A percentile compares a stretch with the other conserved stretches of the same genome.
Conservation (phyloP, 1,284 basidiomycete genomes). For the Earliella scabrosa region DNA sequence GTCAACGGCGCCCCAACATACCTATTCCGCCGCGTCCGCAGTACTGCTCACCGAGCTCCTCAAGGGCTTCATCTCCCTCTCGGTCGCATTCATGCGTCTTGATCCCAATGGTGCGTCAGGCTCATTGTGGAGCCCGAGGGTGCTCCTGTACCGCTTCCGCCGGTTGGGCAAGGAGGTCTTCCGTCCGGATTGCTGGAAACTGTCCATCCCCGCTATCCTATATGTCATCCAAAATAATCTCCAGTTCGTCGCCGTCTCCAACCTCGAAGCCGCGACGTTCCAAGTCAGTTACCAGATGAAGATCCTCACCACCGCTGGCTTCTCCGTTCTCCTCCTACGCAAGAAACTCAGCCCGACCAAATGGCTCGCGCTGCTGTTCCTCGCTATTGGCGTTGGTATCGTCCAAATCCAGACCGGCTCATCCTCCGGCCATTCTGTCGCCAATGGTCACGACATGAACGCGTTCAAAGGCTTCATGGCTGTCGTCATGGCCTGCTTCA, state of each 20-base stretch:
- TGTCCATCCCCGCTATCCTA: conserved; percentile 91
- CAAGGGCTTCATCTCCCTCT: conserved; percentile 86
- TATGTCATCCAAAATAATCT: conserved; percentile 96
- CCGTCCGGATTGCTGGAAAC: conserved; percentile 86
- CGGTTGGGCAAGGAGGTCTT: conserved; percentile 55
- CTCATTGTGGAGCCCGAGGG: conserved; percentile 39
- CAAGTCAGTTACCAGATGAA: conserved; percentile 96
- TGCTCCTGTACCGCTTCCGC: conserved; percentile 44
- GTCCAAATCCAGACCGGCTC: conserved; percentile 80
- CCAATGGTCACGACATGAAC: conserved; percentile 55
- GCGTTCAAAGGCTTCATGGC: conserved; percentile 69
- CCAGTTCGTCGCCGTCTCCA: conserved; percentile 92
- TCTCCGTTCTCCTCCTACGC: conserved; percentile 84
- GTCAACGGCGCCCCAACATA: conserved; percentile 71
- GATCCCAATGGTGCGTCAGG: conserved; percentile 31
- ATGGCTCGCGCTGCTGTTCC: conserved; percentile 84
- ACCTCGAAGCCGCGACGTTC: conserved; percentile 92
- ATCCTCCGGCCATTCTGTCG: conserved; percentile 12
- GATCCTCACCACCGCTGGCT: conserved; percentile 94
- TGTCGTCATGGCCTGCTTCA: conserved; percentile 77
- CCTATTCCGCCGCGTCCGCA: conserved; percentile 91
- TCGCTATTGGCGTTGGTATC: conserved; percentile 89
- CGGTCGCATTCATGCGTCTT: conserved; percentile 55
- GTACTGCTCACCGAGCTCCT: conserved; percentile 93
- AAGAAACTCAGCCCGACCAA: conserved; percentile 75